Evolutionary conservation across 805 yeast genomes (phyloP).

Genomic region (Ogataea sp.): DNA sequence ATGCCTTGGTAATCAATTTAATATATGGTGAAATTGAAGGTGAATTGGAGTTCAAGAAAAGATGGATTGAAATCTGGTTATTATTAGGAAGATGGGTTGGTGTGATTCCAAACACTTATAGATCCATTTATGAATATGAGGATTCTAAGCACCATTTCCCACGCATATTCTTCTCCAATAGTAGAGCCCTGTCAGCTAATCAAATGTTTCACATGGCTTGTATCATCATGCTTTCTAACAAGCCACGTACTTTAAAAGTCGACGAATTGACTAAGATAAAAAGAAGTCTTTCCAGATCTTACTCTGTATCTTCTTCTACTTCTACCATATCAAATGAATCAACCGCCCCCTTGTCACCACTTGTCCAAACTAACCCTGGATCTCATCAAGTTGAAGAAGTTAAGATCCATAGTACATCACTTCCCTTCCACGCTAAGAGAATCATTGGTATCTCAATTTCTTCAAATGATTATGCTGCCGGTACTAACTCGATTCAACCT

Average conservation of each 20-base stretch:
- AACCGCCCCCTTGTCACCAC: neutral
- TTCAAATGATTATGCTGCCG: conserved; percentile 21
- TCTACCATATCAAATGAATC: neutral
- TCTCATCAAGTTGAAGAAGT: neutral
- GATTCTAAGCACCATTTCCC: conserved; percentile 27
- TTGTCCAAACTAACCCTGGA: too few relatives aligned
- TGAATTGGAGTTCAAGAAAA: conserved; percentile 19
- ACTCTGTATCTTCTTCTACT: neutral
- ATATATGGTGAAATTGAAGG: conserved; percentile 19
- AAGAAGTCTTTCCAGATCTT: neutral
- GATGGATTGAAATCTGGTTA: conserved; percentile 30
- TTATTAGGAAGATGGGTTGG: conserved; percentile 28
- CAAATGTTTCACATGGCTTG: conserved; percentile 34
- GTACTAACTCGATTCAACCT: conserved; percentile 19
- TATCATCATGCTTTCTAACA: conserved; percentile 31
- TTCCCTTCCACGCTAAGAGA: conserved; percentile 28
- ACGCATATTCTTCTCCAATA: conserved; percentile 27
- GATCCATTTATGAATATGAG: conserved; percentile 23
- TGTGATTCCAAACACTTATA: conserved; percentile 22
- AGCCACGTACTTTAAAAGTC: conserved; percentile 27
- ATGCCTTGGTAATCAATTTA: conserved; percentile 27
- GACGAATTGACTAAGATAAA: neutral
- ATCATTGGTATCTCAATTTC: conserved; percentile 27
- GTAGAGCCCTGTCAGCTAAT: conserved; percentile 33
- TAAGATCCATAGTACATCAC: conserved; percentile 13